These are phyloP conservation scores for Incumbomyces delicatus DNA, from an alignment of 2,329 filamentous ascomycete genomes.

Conservation along the genomic window DNA sequence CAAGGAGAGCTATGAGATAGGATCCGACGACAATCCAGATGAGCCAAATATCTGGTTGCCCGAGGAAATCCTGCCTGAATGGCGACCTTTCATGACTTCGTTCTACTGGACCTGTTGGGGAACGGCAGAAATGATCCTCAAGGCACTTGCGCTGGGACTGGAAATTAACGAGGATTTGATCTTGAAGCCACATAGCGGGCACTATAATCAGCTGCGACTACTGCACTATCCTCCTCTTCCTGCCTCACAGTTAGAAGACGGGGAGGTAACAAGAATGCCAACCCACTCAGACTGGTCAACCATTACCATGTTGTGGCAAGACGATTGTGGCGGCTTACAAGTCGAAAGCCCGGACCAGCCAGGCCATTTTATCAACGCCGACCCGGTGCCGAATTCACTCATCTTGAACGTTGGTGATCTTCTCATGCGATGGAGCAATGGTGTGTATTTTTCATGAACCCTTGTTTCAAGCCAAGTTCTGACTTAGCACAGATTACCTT, in stretches of 20 bases:
- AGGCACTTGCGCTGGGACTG: constrained; percentile 38
- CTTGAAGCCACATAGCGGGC: constrained; percentile 43
- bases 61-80: constrained; percentile 35
- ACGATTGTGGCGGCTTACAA: constrained; percentile 42
- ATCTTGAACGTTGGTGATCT: constrained; percentile 44
- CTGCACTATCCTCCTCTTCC: constrained; percentile 48
- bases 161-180: constrained; percentile 37
- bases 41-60: constrained; percentile 45
- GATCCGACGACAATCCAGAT: constrained; percentile 34
- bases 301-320: constrained; percentile 47
- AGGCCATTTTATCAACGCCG: constrained; percentile 34
- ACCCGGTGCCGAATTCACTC: constrained; percentile 29
- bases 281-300: constrained; percentile 47
- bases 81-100: constrained; percentile 37
- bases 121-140: constrained; percentile 44
- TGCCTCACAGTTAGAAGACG: constrained; percentile 33
- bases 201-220: constrained; percentile 51
- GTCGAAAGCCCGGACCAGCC: constrained; percentile 34
- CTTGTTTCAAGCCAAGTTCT: too few species aligned
- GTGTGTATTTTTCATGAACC: constrained; percentile 23
- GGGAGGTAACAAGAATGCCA: constrained; percentile 38
- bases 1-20: constrained; percentile 46
- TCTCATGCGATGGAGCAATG: constrained; percentile 42
- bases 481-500: constrained; percentile 31
- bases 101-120: constrained; percentile 44